Evolutionary conservation across 1,284 basidiomycete genomes (phyloP).

Genomic region (Ceratobasidium sp.): DNA sequence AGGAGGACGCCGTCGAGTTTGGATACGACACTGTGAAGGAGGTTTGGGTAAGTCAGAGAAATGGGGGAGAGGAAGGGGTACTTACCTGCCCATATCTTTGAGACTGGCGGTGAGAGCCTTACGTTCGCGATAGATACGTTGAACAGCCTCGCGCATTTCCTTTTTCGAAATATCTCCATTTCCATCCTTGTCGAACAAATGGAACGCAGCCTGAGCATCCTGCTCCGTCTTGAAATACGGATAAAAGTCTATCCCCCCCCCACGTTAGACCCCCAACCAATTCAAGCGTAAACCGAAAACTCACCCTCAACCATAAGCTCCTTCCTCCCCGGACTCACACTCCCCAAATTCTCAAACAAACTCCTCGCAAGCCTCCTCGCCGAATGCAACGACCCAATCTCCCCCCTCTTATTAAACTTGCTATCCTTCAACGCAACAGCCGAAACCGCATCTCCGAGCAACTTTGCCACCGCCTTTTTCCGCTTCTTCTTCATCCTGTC

Average conservation of each 20-base stretch:
- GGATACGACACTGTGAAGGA: constrained; percentile 73
- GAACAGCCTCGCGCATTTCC: constrained; percentile 89
- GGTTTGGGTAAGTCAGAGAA: constrained; percentile 9
- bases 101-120: constrained; percentile 78
- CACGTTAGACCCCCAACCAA: constrained; percentile 38
- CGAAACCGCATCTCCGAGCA: constrained; percentile 73
- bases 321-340: constrained; percentile 69
- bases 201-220: constrained; percentile 82
- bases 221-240: constrained; percentile 80
- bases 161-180: constrained; percentile 86
- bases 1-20: constrained; percentile 83
- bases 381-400: constrained; percentile 72
- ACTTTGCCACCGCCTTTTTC: constrained; percentile 69
- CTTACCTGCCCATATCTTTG: constrained; percentile 63
- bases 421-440: constrained; percentile 78
- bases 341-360: constrained; percentile 76
- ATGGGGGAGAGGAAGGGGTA: not conserved
- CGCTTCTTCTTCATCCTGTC: constrained; percentile 57
- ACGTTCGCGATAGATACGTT: constrained; percentile 84
- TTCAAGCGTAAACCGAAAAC: constrained; percentile 46
- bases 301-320: constrained; percentile 76
- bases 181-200: constrained; percentile 83
- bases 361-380: constrained; percentile 81
- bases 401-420: constrained; percentile 69
- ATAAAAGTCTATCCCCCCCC: constrained; percentile 67